These are phyloP conservation scores for Suillus cothurnatus DNA, from an alignment of 768 basidiomycete genomes.

Conservation along the genomic window DNA sequence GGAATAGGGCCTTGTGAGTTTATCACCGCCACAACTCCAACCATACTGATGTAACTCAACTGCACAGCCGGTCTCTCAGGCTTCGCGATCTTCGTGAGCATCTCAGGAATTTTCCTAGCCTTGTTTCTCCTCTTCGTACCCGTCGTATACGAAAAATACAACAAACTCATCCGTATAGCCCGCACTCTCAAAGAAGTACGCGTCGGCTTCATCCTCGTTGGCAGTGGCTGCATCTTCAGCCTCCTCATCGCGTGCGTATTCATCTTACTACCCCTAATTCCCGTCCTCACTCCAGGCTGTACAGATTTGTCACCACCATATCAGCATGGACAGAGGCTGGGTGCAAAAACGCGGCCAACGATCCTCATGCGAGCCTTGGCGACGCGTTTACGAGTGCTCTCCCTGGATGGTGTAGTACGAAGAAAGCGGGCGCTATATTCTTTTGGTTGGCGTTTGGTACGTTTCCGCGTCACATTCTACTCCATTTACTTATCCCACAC, in stretches of 20 bases:
- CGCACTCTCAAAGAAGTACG: constrained; percentile 82
- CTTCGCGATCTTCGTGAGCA: constrained; percentile 81
- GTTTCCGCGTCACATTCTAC: constrained; percentile 25
- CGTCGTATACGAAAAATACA: constrained; percentile 83
- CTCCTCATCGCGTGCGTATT: constrained; percentile 75
- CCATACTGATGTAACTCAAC: constrained; percentile 15
- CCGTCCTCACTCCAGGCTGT: constrained; percentile 19
- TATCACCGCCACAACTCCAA: not conserved
- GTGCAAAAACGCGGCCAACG: constrained; percentile 82
- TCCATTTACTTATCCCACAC: constrained; percentile 7
- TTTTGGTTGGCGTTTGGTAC: constrained; percentile 84
- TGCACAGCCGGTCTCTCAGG: constrained; percentile 79
- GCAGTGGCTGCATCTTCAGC: constrained; percentile 62
- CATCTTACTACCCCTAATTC: constrained; percentile 9
- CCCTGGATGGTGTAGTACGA: constrained; percentile 86
- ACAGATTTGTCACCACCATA: constrained; percentile 73
- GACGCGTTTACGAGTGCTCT: constrained; percentile 68
- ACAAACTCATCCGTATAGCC: constrained; percentile 75
- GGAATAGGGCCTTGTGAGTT: constrained; percentile 82
- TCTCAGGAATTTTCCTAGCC: constrained; percentile 73
- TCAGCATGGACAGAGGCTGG: constrained; percentile 89
- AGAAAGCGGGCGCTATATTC: constrained; percentile 88
- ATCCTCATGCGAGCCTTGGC: constrained; percentile 75
- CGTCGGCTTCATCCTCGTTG: constrained; percentile 81
- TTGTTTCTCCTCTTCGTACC: constrained; percentile 76